Evolutionary conservation across 345 rosid species (phyloP), one percentile per base, ranked within the genome.

Genomic region (Psidium guajava): DNA sequence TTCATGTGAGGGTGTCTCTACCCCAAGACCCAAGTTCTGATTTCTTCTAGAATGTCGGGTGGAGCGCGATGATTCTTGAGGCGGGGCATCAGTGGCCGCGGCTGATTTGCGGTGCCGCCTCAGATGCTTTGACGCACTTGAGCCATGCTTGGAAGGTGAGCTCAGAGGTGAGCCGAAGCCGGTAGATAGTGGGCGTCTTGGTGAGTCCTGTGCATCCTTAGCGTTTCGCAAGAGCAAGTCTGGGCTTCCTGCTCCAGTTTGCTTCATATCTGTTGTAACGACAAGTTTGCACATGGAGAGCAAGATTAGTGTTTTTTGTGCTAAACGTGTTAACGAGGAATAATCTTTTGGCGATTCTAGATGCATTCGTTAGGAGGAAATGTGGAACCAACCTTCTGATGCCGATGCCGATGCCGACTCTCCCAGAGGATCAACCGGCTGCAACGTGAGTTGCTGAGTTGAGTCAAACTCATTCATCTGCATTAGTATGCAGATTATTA

Each of bases 101-200:
- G 57, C 25, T 3, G 57, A 54, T 54, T 54, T 54, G n/a, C 86
- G 89, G 32, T 73, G 80, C 25, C 87, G 92, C 92, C 89, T 92
- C 6, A 89, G 61, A 18, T 58, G 85, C 90, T 87, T 92, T 5
- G 42, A 27, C 10, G 84, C 6, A 32, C 5, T 1, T 5, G 74
- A 21, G 82, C 69, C 64, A 6, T 28, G 25, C 40, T 5, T 77
- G 61, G 86, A 83, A 0, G 93, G 90, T 3, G 92, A 91, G 28
- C 73, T 77, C 8, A n/a, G 13, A 40, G 86, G 57, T 6, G 86
- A 73, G 73, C 83, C 83, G 22, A 4, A 28, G 25, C n/a, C n/a
- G 2, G 57, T 25, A 61, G 59, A 84, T 28, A 69, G 47, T 42
- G 20, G 86, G 80, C 82, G 22, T 69, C 86, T 84, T 6, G 58